Percentiles rank a stretch among this genome's conserved stretches.
Evolutionary conservation across 139 green algal genomes (phyloP).

Genomic region (Micractinium sp.): DNA sequence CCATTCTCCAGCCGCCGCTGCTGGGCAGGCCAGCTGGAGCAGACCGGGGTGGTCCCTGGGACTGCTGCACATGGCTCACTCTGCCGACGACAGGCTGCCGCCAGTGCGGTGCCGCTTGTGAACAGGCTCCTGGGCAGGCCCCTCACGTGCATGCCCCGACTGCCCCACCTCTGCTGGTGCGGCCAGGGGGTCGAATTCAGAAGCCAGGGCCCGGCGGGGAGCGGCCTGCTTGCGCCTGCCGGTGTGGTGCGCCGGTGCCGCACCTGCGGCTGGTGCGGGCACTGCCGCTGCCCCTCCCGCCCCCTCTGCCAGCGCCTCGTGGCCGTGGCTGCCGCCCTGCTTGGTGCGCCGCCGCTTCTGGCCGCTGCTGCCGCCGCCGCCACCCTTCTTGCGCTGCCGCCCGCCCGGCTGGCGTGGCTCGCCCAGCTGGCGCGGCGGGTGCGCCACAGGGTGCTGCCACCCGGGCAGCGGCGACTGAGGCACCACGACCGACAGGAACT

Average conservation of each 20-base stretch:
- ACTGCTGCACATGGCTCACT: no score
- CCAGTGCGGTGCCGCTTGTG: no score
- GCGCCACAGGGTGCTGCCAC: not conserved
- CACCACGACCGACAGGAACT: constrained; percentile 3
- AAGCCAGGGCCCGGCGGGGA: not conserved
- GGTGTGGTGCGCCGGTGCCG: not conserved
- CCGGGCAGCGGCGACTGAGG: constrained; percentile 4
- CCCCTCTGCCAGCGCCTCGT: not conserved
- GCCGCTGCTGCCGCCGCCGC: not conserved
- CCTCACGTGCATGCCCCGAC: no score
- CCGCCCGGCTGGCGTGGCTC: not conserved
- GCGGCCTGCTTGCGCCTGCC: not conserved
- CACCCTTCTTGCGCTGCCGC: not conserved
- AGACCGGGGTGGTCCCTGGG: no score
- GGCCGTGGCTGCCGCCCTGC: not conserved
- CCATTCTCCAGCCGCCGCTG: no score
- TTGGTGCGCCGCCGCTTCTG: not conserved
- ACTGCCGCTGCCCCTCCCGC: not conserved
- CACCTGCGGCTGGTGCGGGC: not conserved
- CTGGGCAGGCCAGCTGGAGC: no score
- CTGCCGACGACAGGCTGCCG: no score
- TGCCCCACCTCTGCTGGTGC: no score
- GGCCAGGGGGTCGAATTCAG: not conserved
- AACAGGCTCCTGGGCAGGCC: no score
- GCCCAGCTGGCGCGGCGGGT: not conserved